A percentile compares a stretch with the other conserved stretches of the same genome.
Evolutionary conservation across 2,329 filamentous ascomycete species (phyloP).

Genomic region (Madurella mycetomatis): DNA sequence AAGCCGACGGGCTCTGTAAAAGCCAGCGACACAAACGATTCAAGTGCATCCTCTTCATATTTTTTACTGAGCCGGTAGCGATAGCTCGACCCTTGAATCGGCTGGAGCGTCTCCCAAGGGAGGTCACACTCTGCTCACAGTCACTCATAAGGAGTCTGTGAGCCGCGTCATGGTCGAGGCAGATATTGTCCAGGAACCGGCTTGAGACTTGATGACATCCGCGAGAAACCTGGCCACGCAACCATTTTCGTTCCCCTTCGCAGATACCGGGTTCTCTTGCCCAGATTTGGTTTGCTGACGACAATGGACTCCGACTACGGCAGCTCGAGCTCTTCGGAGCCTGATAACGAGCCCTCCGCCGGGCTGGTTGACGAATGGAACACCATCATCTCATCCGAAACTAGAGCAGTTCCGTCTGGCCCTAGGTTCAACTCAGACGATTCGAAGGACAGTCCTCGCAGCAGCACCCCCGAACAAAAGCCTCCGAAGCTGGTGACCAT

Average conservation of each 20-base stretch:
- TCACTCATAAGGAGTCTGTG: background rate
- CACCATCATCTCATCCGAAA: background rate
- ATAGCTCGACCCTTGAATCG: too few species aligned
- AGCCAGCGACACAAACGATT: too few species aligned
- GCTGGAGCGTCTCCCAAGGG: too few species aligned
- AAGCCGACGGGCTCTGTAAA: too few species aligned
- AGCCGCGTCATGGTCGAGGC: conserved; percentile 8
- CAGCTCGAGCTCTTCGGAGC: conserved; percentile 15
- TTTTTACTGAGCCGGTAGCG: too few species aligned
- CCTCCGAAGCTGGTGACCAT: conserved; percentile 29
- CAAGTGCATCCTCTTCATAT: too few species aligned
- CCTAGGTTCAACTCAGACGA: background rate
- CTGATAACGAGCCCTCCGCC: conserved; percentile 9
- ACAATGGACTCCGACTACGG: conserved; percentile 9
- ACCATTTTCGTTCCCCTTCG: conserved; percentile 3
- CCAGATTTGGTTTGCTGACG: conserved; percentile 4
- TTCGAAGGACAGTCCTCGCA: background rate
- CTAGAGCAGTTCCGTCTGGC: background rate
- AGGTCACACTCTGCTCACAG: too few species aligned
- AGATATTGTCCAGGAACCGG: background rate
- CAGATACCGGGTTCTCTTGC: background rate
- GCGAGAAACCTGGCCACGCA: conserved; percentile 4
- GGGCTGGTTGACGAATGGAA: conserved; percentile 11
- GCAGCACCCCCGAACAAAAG: conserved; percentile 19
- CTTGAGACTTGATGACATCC: background rate